These are phyloP conservation scores for Monosiga brevicollis DNA, from an alignment of 78 protist genomes.

Conservation along the genomic window DNA sequence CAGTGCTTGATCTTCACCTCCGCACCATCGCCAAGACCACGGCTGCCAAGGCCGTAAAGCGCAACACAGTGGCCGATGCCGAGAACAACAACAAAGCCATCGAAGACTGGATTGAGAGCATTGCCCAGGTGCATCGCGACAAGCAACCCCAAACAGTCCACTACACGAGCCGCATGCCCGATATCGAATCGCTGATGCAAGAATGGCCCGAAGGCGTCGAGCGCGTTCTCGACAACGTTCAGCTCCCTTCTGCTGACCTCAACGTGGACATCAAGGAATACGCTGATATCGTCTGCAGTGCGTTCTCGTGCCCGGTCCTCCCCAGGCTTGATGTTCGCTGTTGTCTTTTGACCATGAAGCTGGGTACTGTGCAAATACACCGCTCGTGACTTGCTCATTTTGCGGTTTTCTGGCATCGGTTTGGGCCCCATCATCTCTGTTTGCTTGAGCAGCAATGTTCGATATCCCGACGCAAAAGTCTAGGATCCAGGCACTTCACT, in stretches of 20 bases:
- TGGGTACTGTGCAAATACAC: too few relatives aligned
- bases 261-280: slow-evolving; percentile 2
- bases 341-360: too few relatives aligned
- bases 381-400: too few relatives aligned
- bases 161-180: slow-evolving; percentile 66
- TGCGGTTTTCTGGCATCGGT: too few relatives aligned
- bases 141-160: slow-evolving; percentile 27
- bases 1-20: slow-evolving; percentile 33
- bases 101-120: slow-evolving; percentile 36
- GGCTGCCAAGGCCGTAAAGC: background rate
- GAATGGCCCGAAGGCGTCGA: slow-evolving; percentile 55
- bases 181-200: slow-evolving; percentile 60
- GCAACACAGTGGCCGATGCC: slow-evolving; percentile 43
- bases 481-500: slow-evolving; percentile 59
- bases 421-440: too few relatives aligned
- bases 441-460: slow-evolving; percentile 7
- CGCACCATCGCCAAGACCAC: background rate
- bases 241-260: slow-evolving; percentile 30
- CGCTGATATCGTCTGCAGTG: background rate
- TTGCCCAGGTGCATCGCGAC: slow-evolving; percentile 24
- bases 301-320: too few relatives aligned
- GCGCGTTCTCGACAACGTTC: slow-evolving; percentile 12
- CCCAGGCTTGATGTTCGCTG: too few relatives aligned
- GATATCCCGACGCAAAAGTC: slow-evolving; percentile 46
- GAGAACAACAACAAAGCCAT: slow-evolving; percentile 40